These are phyloP conservation scores for Populus hybrid DNA, from an alignment of 441 rosid species.

Conservation along the genomic window DNA sequence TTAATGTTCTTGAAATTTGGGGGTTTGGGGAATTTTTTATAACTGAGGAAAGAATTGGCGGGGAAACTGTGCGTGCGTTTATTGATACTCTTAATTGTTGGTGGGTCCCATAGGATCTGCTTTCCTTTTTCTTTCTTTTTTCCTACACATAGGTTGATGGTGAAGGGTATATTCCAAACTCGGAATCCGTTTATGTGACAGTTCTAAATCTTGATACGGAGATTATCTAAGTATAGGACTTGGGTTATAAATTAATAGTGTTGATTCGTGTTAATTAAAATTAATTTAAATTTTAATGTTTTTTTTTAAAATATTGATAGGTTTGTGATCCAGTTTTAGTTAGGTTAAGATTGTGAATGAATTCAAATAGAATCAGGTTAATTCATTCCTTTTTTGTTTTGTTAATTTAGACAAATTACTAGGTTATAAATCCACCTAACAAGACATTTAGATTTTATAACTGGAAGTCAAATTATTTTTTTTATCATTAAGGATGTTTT, in stretches of 20 bases:
- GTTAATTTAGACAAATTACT: rapidly evolving
- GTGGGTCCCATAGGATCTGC: slow-evolving; percentile 10
- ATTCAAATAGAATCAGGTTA: background rate
- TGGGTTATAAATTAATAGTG: no score
- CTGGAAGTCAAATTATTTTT: no score
- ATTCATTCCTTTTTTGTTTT: no score
- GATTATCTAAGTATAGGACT: no score
- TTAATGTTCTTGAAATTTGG: background rate
- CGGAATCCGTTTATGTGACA: background rate
- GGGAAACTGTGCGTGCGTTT: slow-evolving; percentile 13
- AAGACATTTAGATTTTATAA: no score
- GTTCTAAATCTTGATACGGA: no score
- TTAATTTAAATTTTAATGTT: no score
- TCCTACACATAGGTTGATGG: background rate
- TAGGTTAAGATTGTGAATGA: background rate
- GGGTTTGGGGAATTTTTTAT: background rate
- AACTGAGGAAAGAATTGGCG: slow-evolving; percentile 19
- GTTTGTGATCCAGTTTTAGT: background rate
- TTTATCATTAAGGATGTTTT: no score
- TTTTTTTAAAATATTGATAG: no score
- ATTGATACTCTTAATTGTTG: background rate
- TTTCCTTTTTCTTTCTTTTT: background rate
- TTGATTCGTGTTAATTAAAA: no score
- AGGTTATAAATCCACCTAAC: no score
- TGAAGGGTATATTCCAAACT: background rate